These are phyloP conservation scores for Paramyrothecium sp. DNA, from an alignment of 2,329 filamentous ascomycete genomes.

Conservation along the genomic window DNA sequence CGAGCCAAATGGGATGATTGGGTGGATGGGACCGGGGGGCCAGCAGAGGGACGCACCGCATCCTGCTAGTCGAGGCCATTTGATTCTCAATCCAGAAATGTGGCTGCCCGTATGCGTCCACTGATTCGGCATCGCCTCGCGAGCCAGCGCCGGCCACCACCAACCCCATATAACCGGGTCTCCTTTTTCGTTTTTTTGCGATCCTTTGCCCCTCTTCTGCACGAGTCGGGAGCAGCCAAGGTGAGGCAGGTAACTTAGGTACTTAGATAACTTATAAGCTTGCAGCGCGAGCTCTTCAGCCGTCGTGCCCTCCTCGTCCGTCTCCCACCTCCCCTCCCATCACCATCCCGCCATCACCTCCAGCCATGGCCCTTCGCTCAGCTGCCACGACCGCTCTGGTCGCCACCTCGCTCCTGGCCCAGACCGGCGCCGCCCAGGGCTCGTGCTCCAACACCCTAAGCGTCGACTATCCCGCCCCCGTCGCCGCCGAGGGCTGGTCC, in stretches of 20 bases:
- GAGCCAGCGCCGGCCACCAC: background rate
- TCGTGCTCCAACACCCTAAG: constrained; percentile 32
- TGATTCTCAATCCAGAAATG: background rate
- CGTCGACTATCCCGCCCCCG: constrained; percentile 33
- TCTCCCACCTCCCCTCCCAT: background rate
- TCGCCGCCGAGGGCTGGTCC: constrained; percentile 40
- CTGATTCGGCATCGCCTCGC: background rate
- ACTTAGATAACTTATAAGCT: too few species aligned
- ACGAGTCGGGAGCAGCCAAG: too few species aligned
- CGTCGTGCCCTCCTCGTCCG: too few species aligned
- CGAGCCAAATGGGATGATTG: too few species aligned
- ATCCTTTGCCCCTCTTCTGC: background rate
- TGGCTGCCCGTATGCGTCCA: background rate
- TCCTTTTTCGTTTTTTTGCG: background rate
- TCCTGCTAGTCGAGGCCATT: too few species aligned
- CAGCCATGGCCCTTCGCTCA: constrained; percentile 3
- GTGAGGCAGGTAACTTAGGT: too few species aligned
- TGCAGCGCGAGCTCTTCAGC: too few species aligned
- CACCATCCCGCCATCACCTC: background rate
- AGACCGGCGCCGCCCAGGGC: background rate
- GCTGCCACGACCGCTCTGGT: background rate
- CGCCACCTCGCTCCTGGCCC: background rate
- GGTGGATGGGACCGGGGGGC: too few species aligned
- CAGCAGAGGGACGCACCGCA: too few species aligned
- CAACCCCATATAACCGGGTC: background rate